Base-by-base conservation (phyloP, 805 yeast genomes). In the Brettanomyces bruxellensis region DNA sequence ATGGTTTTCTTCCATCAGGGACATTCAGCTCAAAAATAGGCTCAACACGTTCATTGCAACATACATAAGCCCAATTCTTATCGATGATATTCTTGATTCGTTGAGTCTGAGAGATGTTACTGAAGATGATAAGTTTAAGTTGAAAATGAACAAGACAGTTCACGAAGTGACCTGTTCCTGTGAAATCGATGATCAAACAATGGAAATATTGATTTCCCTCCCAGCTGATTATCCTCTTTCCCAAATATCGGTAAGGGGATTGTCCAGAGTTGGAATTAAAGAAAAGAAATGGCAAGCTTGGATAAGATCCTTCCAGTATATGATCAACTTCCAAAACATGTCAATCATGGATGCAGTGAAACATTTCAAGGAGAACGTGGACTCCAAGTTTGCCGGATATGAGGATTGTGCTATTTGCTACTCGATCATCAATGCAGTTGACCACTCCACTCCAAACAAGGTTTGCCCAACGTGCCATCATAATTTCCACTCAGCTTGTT, bases 331-430 rank as follows among this genome's bases (percentile, higher is more conserved):
- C 37, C 84, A 84, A 55, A 83, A 82, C 54, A 89, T 88, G 18
- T 76, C 88, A 0, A 74, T 86, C 32, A 59, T 76, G 25, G 88
- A 82, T 36, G 81, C 89, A 2, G 71, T 86, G 43, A 81, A 78
- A 48, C 69, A 83, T 34, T 81, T 84, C 62, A 78, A 77, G 57
- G 79, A 78, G 54, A 87, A 91, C 56, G 89, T 88, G 45, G 76
- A 79, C 46, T 71, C 86, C 55, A 95, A 90, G 60, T 90, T 95
- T 62, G 85, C 90, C 7, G 96, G 96, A 0, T 89, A 87, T 53
- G 96, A 88, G 57, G 98, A 91, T 49, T 93, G 99, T 73, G 95
- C 98, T 3, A 89, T 93, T 54, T 93, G 99, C 63, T 93, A 93
- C 63, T 85, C 95, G 13, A 83, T 91, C 47, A 68, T 93, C 52